phyloP scores from a whole-genome alignment of 1,139 yeast species.

The Blastobotrys petasosporus region DNA sequence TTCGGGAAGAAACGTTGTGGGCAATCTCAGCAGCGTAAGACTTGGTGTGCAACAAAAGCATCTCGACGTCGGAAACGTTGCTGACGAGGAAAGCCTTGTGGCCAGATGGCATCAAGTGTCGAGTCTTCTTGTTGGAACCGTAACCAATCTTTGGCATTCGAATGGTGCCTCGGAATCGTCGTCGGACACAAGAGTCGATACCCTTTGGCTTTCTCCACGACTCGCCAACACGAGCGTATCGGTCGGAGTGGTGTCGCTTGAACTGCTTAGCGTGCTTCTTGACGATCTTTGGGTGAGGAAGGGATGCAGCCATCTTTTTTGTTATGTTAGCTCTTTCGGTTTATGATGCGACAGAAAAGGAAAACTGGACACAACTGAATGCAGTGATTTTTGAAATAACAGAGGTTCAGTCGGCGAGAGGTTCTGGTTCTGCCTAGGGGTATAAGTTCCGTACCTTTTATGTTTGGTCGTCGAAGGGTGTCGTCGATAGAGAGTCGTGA shows the following conservation, averaged over 20 bases:
- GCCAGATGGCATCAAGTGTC: constrained; percentile 94
- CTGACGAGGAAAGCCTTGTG: constrained; percentile 94
- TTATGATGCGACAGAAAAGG: no score
- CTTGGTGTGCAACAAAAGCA: constrained; percentile 94
- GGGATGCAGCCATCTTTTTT: constrained; percentile 82
- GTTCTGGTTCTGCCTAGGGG: no score
- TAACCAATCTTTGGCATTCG: constrained; percentile 99
- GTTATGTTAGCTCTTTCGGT: constrained; percentile 1
- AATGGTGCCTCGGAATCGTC: constrained; percentile 99
- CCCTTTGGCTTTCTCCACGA: constrained; percentile 99
- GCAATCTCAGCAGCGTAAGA: constrained; percentile 99
- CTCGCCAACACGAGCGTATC: constrained; percentile 96
- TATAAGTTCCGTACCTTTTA: no score
- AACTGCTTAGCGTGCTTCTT: constrained; percentile 95
- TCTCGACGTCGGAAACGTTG: constrained; percentile 91
- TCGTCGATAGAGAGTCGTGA: no score
- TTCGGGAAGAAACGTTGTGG: constrained; percentile 95
- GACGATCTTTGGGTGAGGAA: constrained; percentile 99
- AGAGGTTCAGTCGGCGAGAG: no score
- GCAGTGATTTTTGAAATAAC: no score
- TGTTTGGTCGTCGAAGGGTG: no score
- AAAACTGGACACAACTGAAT: no score
- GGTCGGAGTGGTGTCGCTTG: constrained; percentile 99
- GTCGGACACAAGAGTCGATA: constrained; percentile 99
- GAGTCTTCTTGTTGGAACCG: constrained; percentile 99